Evolutionary conservation across 129 eudicot genomes (phyloP).

Genomic region (Saussurea involucrata): DNA sequence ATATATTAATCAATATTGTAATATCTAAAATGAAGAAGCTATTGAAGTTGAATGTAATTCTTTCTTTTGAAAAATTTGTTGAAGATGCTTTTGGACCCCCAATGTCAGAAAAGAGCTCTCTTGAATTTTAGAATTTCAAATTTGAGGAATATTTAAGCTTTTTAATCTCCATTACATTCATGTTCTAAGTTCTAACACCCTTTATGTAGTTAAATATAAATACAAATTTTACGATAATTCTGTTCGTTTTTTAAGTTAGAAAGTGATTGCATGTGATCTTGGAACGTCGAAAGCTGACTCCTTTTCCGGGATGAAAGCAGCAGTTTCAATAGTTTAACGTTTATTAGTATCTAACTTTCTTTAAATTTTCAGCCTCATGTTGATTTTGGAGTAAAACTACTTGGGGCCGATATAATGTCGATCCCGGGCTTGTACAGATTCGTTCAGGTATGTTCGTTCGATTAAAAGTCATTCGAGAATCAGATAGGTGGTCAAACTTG

Average conservation of each 20-base stretch:
- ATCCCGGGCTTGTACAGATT: conserved; percentile 70
- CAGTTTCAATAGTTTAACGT: background rate
- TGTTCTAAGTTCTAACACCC: background rate
- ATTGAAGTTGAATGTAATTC: background rate
- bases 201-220: conserved; percentile 1
- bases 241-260: background rate
- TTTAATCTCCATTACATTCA: background rate
- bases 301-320: background rate
- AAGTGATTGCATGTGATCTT: background rate
- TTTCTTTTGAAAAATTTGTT: too few species aligned
- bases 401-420: conserved; percentile 77
- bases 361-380: conserved; percentile 73
- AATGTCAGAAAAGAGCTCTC: too few species aligned
- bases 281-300: background rate
- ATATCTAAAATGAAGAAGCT: background rate
- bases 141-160: background rate
- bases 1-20: background rate
- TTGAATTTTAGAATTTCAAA: background rate
- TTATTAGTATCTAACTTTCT: background rate
- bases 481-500: background rate
- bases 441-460: conserved; percentile 49
- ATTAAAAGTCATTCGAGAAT: background rate
- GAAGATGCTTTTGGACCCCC: too few species aligned
- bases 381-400: conserved; percentile 79
- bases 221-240: too few species aligned